Conservation (phyloP, 2,329 filamentous ascomycete genomes). For the Clonostachys sp. region DNA sequence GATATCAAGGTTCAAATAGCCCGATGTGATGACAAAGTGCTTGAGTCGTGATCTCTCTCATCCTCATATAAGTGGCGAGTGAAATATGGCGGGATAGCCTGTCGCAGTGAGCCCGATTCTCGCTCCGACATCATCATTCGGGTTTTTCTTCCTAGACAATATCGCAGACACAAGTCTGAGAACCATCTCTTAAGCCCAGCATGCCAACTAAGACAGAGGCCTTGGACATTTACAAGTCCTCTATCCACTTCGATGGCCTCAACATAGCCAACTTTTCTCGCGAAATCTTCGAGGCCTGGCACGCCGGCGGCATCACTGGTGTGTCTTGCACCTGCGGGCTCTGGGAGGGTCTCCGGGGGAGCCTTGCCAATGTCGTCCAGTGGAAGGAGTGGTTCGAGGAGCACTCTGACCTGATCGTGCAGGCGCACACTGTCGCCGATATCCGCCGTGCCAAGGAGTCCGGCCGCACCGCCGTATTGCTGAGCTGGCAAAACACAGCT, state of each 20-base stretch:
- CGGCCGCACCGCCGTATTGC: constrained; percentile 28
- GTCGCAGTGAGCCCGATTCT: too few species aligned
- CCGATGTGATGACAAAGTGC: too few species aligned
- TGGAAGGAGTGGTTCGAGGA: constrained; percentile 37
- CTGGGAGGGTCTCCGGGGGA: constrained; percentile 29
- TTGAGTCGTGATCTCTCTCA: too few species aligned
- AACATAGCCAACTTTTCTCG: constrained; percentile 31
- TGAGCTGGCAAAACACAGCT: constrained; percentile 33
- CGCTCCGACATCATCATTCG: too few species aligned
- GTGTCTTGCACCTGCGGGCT: constrained; percentile 32
- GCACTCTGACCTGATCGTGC: constrained; percentile 28
- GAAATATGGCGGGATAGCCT: too few species aligned
- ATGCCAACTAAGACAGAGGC: constrained; percentile 29
- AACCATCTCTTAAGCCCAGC: not conserved
- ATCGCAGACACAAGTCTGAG: not conserved
- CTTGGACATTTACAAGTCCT: constrained; percentile 22
- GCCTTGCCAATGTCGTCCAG: constrained; percentile 30
- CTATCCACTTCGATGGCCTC: constrained; percentile 32
- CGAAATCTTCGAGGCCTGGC: constrained; percentile 32
- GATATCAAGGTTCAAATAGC: too few species aligned
- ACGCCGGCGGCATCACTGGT: constrained; percentile 28
- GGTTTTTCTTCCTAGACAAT: too few species aligned
- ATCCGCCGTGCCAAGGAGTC: constrained; percentile 26
- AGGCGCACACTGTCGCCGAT: constrained; percentile 26
- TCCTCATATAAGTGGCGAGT: too few species aligned